Percentiles rank a stretch among this genome's conserved stretches.
Evolutionary conservation across 306 rosid genomes (phyloP).

Genomic region (Alnus glutinosa): DNA sequence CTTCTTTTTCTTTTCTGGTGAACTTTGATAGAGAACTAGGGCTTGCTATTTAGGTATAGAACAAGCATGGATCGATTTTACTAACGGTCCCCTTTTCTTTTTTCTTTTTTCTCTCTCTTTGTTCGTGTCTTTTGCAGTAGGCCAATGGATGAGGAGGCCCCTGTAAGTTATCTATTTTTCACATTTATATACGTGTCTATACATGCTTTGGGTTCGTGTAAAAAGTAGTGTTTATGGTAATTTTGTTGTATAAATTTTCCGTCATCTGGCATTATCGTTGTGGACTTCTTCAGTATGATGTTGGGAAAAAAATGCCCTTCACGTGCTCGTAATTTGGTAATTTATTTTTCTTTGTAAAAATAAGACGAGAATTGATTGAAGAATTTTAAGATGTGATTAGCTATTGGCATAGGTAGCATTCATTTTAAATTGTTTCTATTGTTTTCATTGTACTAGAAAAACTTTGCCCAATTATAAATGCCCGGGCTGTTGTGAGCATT

Average conservation of each 20-base stretch:
- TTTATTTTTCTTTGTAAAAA: background rate
- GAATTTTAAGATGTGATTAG: background rate
- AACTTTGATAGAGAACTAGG: background rate
- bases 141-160: constrained; percentile 11
- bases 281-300: background rate
- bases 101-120: background rate
- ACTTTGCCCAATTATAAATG: background rate
- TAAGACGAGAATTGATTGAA: background rate
- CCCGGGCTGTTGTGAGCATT: background rate
- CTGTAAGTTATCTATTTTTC: constrained; percentile 6
- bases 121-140: constrained; percentile 2
- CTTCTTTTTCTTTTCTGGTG: background rate
- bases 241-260: background rate
- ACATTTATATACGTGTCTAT: background rate
- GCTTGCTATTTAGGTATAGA: background rate
- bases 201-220: too few relatives aligned
- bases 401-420: background rate
- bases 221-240: background rate
- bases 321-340: background rate
- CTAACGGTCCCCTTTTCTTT: background rate
- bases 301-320: background rate
- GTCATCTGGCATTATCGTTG: background rate
- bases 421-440: background rate
- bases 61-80: background rate
- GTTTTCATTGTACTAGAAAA: background rate